These are phyloP conservation scores for Herpetomonas samuelpessoai DNA, from an alignment of 208 protist species.

Conservation along the genomic window DNA sequence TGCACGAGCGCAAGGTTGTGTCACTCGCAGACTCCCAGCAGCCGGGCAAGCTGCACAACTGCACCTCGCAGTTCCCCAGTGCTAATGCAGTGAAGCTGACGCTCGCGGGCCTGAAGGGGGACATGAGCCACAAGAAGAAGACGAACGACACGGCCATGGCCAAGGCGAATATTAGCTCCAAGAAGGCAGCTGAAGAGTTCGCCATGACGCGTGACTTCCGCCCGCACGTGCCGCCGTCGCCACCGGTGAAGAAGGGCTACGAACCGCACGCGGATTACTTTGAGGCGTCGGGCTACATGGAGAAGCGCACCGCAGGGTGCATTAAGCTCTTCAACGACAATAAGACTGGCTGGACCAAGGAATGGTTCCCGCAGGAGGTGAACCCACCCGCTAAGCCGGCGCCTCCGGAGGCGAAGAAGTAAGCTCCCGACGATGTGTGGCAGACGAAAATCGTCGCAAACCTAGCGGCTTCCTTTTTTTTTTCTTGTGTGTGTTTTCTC, in stretches of 20 bases:
- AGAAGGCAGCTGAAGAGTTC: constrained; percentile 37
- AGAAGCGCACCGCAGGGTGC: constrained; percentile 25
- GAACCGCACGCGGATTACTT: constrained; percentile 18
- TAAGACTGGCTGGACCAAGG: constrained; percentile 52
- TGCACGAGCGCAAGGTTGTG: constrained; percentile 25
- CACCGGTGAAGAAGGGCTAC: constrained; percentile 13
- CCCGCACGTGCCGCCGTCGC: constrained; percentile 25
- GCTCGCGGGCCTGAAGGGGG: constrained; percentile 26
- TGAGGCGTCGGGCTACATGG: constrained; percentile 41
- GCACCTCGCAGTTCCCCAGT: constrained; percentile 28
- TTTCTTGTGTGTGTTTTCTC: too few species aligned
- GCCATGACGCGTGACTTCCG: constrained; percentile 68
- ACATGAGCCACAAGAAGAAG: constrained; percentile 35
- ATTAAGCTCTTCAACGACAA: constrained; percentile 66
- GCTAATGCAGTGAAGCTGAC: constrained; percentile 17
- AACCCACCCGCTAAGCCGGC: constrained; percentile 17
- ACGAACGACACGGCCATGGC: constrained; percentile 42
- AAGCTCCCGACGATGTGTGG: not conserved
- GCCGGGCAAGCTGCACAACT: constrained; percentile 14
- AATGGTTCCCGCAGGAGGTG: constrained; percentile 49
- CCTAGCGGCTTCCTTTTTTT: too few species aligned
- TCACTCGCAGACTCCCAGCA: constrained; percentile 12
- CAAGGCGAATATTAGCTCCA: constrained; percentile 60
- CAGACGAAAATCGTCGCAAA: not conserved
- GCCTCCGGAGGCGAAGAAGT: constrained; percentile 33